Base-by-base conservation (phyloP, 768 basidiomycete species). In the Lactarius sp. region DNA sequence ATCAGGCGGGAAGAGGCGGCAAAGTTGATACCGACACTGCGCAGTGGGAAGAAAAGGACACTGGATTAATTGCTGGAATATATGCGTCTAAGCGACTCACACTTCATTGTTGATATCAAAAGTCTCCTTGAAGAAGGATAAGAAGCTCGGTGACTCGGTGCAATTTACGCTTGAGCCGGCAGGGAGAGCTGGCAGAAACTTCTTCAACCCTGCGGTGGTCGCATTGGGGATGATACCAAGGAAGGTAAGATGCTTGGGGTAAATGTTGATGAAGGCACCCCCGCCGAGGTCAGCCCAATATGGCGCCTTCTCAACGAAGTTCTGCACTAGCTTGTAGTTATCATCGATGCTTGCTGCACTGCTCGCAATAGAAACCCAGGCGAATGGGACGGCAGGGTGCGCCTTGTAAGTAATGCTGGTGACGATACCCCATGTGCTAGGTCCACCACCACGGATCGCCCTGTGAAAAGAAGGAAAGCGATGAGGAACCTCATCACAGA, bases 371-470 rank as follows among this genome's bases (percentile, higher is more conserved):
- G 47, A 49, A 49, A 49, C 47, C 47, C 47, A 49, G 39, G 18
- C 39, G 12, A 39, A 16, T 55, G 64, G 60, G 55, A 54, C 46
- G 49, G 44, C 51, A 9, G 59, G 69, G 56, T 61, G 68, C 1
- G 66, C 64, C 12, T 56, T 60, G 37, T 68, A 56, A 3, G 65
- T 67, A 4, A 59, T 53, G n/a, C 60, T 58, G 39, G 54, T 56
- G 54, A 56, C 34, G 31, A 56, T 44, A 7, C 65, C 68, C 66
- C 66, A 69, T 13, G 52, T 64, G 3, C 65, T 59, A 4, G 31
- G 16, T 22, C n/a, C 44, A 37, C 37, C 68, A 33, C 66, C 68
- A 2, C 62, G 66, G 34, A 69, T n/a, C 7, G 65, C 68, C 46
- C 46, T 47, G 46, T 47, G 20, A 47, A 12, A 47, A 42, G 46